Base-by-base conservation (phyloP, 495 filamentous ascomycete species). In the Sporormia fimetaria region DNA sequence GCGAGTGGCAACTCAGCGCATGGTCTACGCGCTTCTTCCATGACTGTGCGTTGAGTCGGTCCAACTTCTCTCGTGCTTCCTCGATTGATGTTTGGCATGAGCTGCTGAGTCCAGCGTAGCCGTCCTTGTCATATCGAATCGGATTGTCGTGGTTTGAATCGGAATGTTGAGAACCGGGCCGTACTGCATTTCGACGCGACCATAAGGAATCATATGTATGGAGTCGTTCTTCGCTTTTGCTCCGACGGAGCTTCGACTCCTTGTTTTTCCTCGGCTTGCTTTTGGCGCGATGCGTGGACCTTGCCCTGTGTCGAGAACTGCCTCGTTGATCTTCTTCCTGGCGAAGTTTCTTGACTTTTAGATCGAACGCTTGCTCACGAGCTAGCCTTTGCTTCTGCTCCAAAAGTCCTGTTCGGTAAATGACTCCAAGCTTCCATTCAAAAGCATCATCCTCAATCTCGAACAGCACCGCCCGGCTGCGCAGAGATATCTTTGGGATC, bases 401-500 rank as follows among this genome's bases (percentile, higher is more conserved):
- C 33, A 85, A 66, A 16, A 93, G 64, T 2, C 92, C 90, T 15
- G 80, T 71, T 4, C 88, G 77, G 52, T 96, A 96, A 33, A 96
- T 99, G 49, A 79, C 73, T 0, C 85, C 83, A 15, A 99, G 69
- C 54, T 94, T 94, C 81, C 87, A 95, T 57, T 99, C 90, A 55
- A 99, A 99, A 1, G 83, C 79, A 36, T 90, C 86, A 59, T 99
- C 90, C 60, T 99, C 90, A 33, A 99, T 65, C 44, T 94, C 85
- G 42, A 96, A 84, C 16, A 94, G 63, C 7, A 96, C 58, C 0
- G 78, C 81, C 56, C 81, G 86, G 34, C 78, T 81, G 31, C 85
- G 74, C 1, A 99, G 33, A 0, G 85, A 85, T 9, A 96, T 62
- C 53, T 78, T 84, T 5, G 90, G 92, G 3, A 96, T 74, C 28